Conservation (phyloP, 139 green algal genomes). For the Dunaliella primolecta region DNA sequence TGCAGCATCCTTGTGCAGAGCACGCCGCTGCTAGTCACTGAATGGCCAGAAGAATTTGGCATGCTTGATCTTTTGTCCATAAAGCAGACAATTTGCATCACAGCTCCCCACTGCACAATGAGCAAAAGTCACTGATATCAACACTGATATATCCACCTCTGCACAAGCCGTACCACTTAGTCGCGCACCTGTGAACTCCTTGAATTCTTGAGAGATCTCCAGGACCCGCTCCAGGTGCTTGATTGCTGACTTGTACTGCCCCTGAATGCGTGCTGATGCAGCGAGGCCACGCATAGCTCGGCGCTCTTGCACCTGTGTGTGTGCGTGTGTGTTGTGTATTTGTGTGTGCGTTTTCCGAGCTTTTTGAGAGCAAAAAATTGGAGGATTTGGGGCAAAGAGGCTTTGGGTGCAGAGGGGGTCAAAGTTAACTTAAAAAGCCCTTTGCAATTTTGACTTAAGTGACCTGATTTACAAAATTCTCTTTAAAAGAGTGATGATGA, state of each 20-base stretch:
- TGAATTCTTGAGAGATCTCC: constrained; percentile 72
- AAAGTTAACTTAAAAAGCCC: no score
- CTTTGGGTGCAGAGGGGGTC: no score
- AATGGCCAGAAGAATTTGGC: neutral
- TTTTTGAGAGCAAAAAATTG: no score
- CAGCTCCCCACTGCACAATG: neutral
- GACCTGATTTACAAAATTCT: no score
- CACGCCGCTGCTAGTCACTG: no score
- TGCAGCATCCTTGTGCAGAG: no score
- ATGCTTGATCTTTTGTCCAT: neutral
- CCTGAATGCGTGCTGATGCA: constrained; percentile 67
- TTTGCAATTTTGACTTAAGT: no score
- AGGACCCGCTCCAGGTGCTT: constrained; percentile 84
- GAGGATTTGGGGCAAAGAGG: no score
- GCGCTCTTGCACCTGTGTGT: constrained; percentile 70
- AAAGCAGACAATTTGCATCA: neutral
- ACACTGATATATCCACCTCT: no score
- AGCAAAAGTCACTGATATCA: no score
- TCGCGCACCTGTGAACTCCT: constrained; percentile 69
- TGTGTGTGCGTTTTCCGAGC: neutral
- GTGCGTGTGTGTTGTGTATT: neutral
- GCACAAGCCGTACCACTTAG: no score
- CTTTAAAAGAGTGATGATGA: no score
- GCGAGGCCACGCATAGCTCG: constrained; percentile 82
- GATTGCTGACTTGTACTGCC: constrained; percentile 70